These are phyloP conservation scores for Fomes fomentarius DNA, from an alignment of 1,284 basidiomycete genomes.

Conservation along the genomic window DNA sequence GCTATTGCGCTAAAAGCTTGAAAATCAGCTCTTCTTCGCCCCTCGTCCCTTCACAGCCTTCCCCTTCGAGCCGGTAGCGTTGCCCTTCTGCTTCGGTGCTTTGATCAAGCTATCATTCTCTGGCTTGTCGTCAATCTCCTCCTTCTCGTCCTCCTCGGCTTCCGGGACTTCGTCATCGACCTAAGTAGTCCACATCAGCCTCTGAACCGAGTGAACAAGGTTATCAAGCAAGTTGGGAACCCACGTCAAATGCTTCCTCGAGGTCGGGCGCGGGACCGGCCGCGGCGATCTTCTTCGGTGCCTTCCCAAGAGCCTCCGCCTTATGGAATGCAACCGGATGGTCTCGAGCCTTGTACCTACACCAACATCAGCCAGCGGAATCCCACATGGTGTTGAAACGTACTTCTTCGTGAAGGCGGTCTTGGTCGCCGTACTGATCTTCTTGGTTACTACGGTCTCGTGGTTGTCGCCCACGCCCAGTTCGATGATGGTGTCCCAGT, in stretches of 20 bases:
- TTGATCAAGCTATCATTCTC: constrained; percentile 58
- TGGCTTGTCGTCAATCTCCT: constrained; percentile 40
- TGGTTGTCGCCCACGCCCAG: constrained; percentile 85
- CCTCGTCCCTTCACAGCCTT: constrained; percentile 25
- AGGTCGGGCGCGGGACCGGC: constrained; percentile 81
- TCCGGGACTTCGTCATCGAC: constrained; percentile 47
- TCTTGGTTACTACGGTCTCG: constrained; percentile 79
- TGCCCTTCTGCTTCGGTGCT: constrained; percentile 39
- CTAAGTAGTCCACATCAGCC: constrained; percentile 14
- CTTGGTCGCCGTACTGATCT: constrained; percentile 84
- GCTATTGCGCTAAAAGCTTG: too few relatives aligned
- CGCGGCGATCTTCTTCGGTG: constrained; percentile 74
- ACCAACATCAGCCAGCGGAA: background rate
- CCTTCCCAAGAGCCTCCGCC: constrained; percentile 75
- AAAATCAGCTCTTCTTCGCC: constrained; percentile 23
- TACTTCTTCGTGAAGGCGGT: constrained; percentile 86
- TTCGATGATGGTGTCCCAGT: constrained; percentile 96
- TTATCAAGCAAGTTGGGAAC: constrained; percentile 20
- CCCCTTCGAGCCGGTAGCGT: constrained; percentile 29
- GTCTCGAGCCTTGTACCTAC: constrained; percentile 82
- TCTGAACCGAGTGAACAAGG: background rate
- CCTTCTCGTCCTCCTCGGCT: constrained; percentile 42
- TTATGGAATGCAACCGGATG: constrained; percentile 95
- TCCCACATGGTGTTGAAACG: constrained; percentile 24
- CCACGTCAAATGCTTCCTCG: constrained; percentile 81